A percentile compares a stretch with the other conserved stretches of the same genome.
phyloP scores from a whole-genome alignment of 148 eudicot species.

The Vaccinium myrtillus region DNA sequence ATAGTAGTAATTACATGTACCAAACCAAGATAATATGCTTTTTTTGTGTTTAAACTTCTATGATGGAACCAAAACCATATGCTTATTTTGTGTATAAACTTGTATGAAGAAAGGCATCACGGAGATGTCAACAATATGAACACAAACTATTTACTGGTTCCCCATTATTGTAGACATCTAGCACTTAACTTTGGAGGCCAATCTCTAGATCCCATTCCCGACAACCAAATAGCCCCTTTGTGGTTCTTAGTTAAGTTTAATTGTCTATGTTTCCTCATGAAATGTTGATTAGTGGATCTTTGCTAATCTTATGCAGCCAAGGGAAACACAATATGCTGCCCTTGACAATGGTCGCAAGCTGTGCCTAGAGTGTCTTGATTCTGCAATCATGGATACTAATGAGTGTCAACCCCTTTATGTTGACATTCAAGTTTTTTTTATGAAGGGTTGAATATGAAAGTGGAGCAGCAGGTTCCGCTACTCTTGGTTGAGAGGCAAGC shows the following conservation, averaged over 20 bases:
- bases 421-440: constrained; percentile 90
- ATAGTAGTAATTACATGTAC: neutral
- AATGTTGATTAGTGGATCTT: neutral
- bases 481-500: constrained; percentile 98
- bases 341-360: constrained; percentile 95
- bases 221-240: neutral
- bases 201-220: neutral
- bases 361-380: constrained; percentile 89
- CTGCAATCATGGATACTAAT: constrained; percentile 89
- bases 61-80: no score
- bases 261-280: neutral
- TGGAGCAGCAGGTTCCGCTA: constrained; percentile 83
- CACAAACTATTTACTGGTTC: neutral
- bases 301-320: constrained; percentile 49
- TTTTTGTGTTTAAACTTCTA: neutral
- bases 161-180: neutral
- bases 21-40: neutral
- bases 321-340: constrained; percentile 57
- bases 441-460: constrained; percentile 92
- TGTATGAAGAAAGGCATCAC: neutral
- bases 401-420: constrained; percentile 96
- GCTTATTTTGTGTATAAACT: neutral
- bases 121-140: neutral
- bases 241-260: neutral
- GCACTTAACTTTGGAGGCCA: neutral